Percentiles rank a stretch among this genome's conserved stretches.
Evolutionary conservation across 75 land plant genomes (phyloP).

Genomic region (Picea glauca): DNA sequence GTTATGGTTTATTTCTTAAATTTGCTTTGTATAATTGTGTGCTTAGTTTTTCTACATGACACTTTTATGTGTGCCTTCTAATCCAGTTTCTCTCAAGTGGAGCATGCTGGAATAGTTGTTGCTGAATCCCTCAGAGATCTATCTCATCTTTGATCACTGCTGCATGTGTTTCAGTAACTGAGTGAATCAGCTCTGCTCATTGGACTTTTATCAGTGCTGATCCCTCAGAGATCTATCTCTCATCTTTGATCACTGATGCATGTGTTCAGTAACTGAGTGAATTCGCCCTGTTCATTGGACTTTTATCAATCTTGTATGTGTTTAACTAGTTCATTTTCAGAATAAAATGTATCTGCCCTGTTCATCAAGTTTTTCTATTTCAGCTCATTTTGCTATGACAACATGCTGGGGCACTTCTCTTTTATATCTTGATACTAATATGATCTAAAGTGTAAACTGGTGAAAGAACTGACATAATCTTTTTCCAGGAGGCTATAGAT

Average conservation of each 20-base stretch:
- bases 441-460: not conserved
- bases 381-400: not conserved
- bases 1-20: too few species aligned
- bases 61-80: too few species aligned
- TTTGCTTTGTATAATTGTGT: too few species aligned
- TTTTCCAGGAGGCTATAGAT: conserved; percentile 51
- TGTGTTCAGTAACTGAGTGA: not conserved
- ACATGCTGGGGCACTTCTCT: not conserved
- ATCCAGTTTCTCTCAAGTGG: too few species aligned
- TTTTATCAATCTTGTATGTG: not conserved
- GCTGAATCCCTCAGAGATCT: not conserved
- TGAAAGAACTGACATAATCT: not conserved
- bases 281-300: not conserved
- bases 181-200: too few species aligned
- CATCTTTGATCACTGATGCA: too few species aligned
- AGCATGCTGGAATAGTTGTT: not conserved
- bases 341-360: not conserved
- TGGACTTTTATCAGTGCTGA: too few species aligned
- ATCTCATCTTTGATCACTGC: not conserved
- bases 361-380: not conserved
- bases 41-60: too few species aligned
- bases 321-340: not conserved
- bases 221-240: too few species aligned
- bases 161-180: too few species aligned
- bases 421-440: not conserved